Evolutionary conservation across 768 basidiomycete species (phyloP).

Genomic region (Kondoa malvinella): DNA sequence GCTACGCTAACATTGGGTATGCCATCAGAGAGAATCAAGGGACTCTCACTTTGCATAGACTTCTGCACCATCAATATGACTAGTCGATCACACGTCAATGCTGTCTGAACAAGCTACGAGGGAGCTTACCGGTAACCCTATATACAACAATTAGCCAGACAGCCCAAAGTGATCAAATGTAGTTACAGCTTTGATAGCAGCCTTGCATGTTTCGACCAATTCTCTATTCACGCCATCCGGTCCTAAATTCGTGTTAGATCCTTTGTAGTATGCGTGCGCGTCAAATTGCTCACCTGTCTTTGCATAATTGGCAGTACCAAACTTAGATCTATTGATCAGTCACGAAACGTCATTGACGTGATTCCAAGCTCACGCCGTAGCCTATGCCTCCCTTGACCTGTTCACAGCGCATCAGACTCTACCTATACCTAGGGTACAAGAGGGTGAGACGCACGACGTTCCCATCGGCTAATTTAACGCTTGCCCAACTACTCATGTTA

Average conservation of each 20-base stretch:
- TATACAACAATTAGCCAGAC: neutral
- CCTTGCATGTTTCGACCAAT: neutral
- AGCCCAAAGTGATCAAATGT: neutral
- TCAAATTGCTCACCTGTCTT: too few relatives aligned
- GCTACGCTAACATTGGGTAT: neutral
- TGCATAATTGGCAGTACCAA: neutral
- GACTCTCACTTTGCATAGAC: conserved; percentile 1
- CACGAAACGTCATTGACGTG: too few relatives aligned
- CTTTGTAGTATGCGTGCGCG: too few relatives aligned
- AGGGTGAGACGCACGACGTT: too few relatives aligned
- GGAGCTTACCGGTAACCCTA: neutral
- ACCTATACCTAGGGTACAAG: too few relatives aligned
- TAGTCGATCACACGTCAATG: too few relatives aligned
- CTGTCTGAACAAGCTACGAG: neutral
- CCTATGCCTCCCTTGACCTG: neutral
- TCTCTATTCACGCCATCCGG: neutral
- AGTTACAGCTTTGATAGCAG: conserved; percentile 1
- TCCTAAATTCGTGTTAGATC: too few relatives aligned
- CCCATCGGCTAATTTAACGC: neutral
- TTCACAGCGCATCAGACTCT: too few relatives aligned
- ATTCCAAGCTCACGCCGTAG: too few relatives aligned
- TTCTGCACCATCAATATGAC: neutral
- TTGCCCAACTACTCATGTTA: neutral
- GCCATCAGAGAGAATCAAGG: neutral
- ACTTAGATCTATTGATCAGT: neutral